phyloP scores from a whole-genome alignment of 495 filamentous ascomycete species.

The Xylaria longipes region DNA sequence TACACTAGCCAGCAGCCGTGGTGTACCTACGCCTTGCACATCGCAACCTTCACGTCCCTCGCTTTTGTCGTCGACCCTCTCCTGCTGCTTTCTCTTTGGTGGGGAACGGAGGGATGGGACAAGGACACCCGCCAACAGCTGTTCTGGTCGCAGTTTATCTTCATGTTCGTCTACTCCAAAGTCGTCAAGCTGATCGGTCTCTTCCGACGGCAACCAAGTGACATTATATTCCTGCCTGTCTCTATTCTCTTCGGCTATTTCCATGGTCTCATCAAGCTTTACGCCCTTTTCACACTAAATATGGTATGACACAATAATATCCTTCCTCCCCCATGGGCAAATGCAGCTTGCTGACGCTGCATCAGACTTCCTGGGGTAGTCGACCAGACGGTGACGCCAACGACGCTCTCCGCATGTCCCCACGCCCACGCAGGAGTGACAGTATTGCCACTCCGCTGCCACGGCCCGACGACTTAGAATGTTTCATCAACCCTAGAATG shows the following conservation, averaged over 20 bases:
- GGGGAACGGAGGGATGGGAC: slow-evolving; percentile 54
- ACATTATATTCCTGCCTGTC: slow-evolving; percentile 61
- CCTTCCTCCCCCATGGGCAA: neutral
- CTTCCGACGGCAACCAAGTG: slow-evolving; percentile 61
- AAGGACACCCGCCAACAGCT: slow-evolving; percentile 47
- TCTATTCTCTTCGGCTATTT: slow-evolving; percentile 66
- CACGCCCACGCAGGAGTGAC: slow-evolving; percentile 54
- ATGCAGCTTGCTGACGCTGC: slow-evolving; percentile 32
- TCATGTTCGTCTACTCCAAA: slow-evolving; percentile 59
- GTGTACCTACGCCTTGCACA: slow-evolving; percentile 66
- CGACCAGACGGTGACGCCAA: slow-evolving; percentile 70
- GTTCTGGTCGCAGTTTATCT: slow-evolving; percentile 56
- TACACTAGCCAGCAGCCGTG: slow-evolving; percentile 59
- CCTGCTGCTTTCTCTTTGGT: slow-evolving; percentile 52
- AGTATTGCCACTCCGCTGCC: slow-evolving; percentile 54
- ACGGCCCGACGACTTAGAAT: slow-evolving; percentile 36
- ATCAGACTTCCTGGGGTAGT: slow-evolving; percentile 72
- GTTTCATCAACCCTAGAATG: slow-evolving; percentile 27
- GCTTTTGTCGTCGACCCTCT: slow-evolving; percentile 62
- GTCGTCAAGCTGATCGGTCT: slow-evolving; percentile 66
- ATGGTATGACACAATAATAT: slow-evolving; percentile 31
- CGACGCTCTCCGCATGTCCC: slow-evolving; percentile 62
- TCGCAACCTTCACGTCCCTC: slow-evolving; percentile 65
- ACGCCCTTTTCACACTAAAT: slow-evolving; percentile 59
- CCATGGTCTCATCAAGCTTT: slow-evolving; percentile 68